Evolutionary conservation across 352 stramenopile genomes (phyloP).

Genomic region (Phytopythium montanum): DNA sequence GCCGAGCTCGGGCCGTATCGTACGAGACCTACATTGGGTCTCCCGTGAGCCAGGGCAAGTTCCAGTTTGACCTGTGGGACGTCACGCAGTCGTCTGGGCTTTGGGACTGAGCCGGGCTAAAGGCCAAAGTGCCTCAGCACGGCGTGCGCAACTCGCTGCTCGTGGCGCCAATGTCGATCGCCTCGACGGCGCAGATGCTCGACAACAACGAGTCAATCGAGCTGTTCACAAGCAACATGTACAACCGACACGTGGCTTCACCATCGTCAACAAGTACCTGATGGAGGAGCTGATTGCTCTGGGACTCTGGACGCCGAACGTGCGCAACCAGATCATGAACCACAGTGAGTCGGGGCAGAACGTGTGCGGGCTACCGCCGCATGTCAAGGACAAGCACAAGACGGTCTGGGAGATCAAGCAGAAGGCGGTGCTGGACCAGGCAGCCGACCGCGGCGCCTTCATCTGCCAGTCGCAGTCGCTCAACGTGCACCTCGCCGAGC

Average conservation of each 20-base stretch:
- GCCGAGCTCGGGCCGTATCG: constrained; percentile 93
- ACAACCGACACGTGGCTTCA: constrained; percentile 99
- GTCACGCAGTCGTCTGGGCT: constrained; percentile 89
- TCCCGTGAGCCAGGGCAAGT: constrained; percentile 94
- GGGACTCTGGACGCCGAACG: constrained; percentile 95
- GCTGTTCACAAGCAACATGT: constrained; percentile 99
- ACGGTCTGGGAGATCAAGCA: constrained; percentile 99
- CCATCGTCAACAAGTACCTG: constrained; percentile 99
- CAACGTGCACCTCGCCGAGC: constrained; percentile 99
- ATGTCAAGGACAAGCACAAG: constrained; percentile 97
- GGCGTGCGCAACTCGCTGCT: constrained; percentile 98
- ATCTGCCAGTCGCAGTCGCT: constrained; percentile 98
- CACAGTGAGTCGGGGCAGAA: constrained; percentile 96
- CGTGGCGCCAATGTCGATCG: constrained; percentile 99
- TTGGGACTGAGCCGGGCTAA: constrained; percentile 96
- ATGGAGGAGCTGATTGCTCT: constrained; percentile 96
- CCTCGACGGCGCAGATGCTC: constrained; percentile 98
- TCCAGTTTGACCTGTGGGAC: constrained; percentile 99
- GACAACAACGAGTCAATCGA: constrained; percentile 99
- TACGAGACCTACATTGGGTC: constrained; percentile 98
- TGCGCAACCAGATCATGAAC: constrained; percentile 99
- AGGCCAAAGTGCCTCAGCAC: constrained; percentile 92
- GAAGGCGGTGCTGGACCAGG: constrained; percentile 96
- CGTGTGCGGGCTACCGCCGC: constrained; percentile 71
- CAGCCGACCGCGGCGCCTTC: constrained; percentile 97